A percentile compares a stretch with the other conserved stretches of the same genome.
These are phyloP conservation scores for Verticillium albo-atrum DNA, from an alignment of 2,329 filamentous ascomycete species.

Conservation along the genomic window DNA sequence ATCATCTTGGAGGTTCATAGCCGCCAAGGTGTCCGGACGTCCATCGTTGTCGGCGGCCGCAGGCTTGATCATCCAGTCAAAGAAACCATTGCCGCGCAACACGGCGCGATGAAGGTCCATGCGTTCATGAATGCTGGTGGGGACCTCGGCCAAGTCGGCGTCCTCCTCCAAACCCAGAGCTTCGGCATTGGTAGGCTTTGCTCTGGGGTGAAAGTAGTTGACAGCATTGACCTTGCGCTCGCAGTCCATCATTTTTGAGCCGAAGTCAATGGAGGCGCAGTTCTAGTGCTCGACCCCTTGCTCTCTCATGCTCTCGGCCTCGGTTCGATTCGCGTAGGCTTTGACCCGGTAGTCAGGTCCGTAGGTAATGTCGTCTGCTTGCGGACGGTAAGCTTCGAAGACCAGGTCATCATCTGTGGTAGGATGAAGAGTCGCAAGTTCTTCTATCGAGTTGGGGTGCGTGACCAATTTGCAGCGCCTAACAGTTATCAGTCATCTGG, in stretches of 20 bases:
- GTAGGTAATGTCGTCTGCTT: background rate
- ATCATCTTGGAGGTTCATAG: background rate
- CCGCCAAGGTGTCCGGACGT: background rate
- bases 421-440: background rate
- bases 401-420: background rate
- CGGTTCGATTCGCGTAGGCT: background rate
- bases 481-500: too few relatives aligned
- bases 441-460: background rate
- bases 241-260: background rate
- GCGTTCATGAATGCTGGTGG: too few relatives aligned
- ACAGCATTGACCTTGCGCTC: background rate
- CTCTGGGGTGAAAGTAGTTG: background rate
- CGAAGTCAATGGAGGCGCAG: slow-evolving; percentile 1
- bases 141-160: too few relatives aligned
- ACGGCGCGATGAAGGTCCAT: slow-evolving; percentile 1
- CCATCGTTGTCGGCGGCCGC: background rate
- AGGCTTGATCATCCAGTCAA: background rate
- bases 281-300: slow-evolving; percentile 1
- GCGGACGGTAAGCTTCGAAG: background rate
- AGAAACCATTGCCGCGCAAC: background rate
- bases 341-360: background rate
- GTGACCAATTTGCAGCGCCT: background rate
- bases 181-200: background rate
- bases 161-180: too few relatives aligned
- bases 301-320: background rate